phyloP scores from a whole-genome alignment of 208 protist genomes.

The Crithidia expoeki region DNA sequence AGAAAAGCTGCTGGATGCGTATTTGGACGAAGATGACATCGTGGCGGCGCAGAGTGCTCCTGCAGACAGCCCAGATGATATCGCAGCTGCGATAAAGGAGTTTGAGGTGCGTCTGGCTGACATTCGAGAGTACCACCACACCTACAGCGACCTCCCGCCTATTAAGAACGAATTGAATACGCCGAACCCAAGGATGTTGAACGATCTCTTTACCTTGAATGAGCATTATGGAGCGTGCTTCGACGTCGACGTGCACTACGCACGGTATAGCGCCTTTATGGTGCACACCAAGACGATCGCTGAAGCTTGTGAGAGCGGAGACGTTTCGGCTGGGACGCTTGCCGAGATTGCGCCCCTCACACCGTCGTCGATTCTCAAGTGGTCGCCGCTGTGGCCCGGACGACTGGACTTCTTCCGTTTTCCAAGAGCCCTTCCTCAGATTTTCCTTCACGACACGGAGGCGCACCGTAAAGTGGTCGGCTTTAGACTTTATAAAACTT shows the following conservation, averaged over 20 bases:
- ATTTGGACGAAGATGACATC: conserved; percentile 90
- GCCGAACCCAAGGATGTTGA: conserved; percentile 56
- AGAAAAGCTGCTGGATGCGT: conserved; percentile 83
- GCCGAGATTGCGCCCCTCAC: conserved; percentile 7
- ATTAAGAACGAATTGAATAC: conserved; percentile 50
- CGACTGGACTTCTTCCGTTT: conserved; percentile 79
- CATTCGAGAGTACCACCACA: conserved; percentile 85
- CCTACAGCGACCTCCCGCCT: conserved; percentile 69
- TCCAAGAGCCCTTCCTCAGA: conserved; percentile 46
- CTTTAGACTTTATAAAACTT: conserved; percentile 63
- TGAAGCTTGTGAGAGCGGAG: conserved; percentile 10
- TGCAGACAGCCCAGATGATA: conserved; percentile 47
- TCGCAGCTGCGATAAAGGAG: conserved; percentile 58
- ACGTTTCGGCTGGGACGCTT: not conserved
- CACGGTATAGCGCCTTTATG: conserved; percentile 77
- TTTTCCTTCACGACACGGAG: conserved; percentile 61
- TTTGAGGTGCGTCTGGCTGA: conserved; percentile 82
- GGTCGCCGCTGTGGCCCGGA: conserved; percentile 42
- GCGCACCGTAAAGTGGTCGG: conserved; percentile 73
- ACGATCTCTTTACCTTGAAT: conserved; percentile 54
- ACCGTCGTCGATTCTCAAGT: conserved; percentile 18
- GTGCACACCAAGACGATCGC: conserved; percentile 58
- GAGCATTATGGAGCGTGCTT: conserved; percentile 79
- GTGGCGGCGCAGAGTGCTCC: conserved; percentile 58
- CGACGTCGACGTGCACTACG: conserved; percentile 79